Evolutionary conservation across 163 green algal species (phyloP), one percentile per base, ranked within the genome.

Genomic region (Prototheca wickerhamii): DNA sequence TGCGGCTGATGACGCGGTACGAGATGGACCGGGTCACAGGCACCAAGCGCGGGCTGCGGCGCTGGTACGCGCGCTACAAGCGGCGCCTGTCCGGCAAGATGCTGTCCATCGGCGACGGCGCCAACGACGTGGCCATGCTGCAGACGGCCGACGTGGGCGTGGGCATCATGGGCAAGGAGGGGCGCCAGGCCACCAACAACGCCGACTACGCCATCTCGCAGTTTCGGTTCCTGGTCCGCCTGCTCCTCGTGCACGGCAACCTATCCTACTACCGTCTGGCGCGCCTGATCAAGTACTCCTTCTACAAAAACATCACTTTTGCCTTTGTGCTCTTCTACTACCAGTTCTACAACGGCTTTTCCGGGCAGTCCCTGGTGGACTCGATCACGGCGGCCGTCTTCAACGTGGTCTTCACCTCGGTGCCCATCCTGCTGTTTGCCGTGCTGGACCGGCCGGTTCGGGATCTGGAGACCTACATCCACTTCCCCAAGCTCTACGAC

Each of bases 271-370:
- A 89, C 63, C 71, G 73, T 46, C 56, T 80, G 56, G 64, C 68
- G 43, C 64, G 85, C 49, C 80, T 96, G 35, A 87, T 96, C 70
- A 88, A 87, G 62, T 96, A 95, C 74, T 95, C 84, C 61, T 96
- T 96, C 76, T 96, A 95, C 82, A 95, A 95, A 72, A 96, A 96
- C 76, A 82, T 94, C 56, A 75, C 82, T 15, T 95, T 95, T 60
- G 86, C 79, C 50, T 79, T 86, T 44, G 65, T 92, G 50, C 84
- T 96, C 20, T 92, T 96, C 74, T 87, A 75, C 72, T 96, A 83
- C 76, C 73, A 79, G 62, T 83, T 85, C 56, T 89, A 82, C 73
- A 82, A 74, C 61, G 80, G 79, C 61, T 89, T 79, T 55, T 83
- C 70, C 20, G 82, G 82, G 30, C 87, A 90, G 74, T 77, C 87